Evolutionary conservation across 352 stramenopile species (phyloP).

Genomic region (Globisporangium recalcitrans): DNA sequence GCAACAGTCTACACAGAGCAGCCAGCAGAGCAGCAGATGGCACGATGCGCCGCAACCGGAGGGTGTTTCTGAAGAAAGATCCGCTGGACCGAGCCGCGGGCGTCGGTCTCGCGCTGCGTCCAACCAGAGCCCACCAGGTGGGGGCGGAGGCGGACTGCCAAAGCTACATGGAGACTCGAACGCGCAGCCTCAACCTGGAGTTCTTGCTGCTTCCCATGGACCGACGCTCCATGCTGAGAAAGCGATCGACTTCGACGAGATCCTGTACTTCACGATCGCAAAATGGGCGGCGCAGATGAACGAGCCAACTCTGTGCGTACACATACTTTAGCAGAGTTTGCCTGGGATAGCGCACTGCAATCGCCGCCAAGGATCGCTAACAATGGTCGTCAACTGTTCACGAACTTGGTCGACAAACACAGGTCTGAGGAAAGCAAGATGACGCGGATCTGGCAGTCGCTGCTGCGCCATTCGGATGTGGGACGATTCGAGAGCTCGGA

Average conservation of each 20-base stretch:
- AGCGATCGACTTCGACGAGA: slow-evolving; percentile 16
- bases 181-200: slow-evolving; percentile 6
- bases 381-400: not conserved
- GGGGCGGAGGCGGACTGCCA: not conserved
- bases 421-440: slow-evolving; percentile 45
- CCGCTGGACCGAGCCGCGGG: slow-evolving; percentile 22
- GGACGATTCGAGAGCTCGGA: slow-evolving; percentile 34
- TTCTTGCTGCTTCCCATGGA: slow-evolving; percentile 13
- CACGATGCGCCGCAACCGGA: slow-evolving; percentile 12
- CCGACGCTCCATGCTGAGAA: not conserved
- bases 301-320: slow-evolving; percentile 19
- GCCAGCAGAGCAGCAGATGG: not conserved
- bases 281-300: slow-evolving; percentile 18
- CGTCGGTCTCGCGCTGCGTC: slow-evolving; percentile 24
- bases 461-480: slow-evolving; percentile 55
- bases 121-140: slow-evolving; percentile 1
- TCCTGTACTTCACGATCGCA: slow-evolving; percentile 19
- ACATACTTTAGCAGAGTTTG: too few species aligned
- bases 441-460: slow-evolving; percentile 44
- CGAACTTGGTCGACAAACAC: too few species aligned
- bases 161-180: not conserved
- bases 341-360: too few species aligned
- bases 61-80: slow-evolving; percentile 6
- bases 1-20: not conserved
- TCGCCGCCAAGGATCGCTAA: not conserved